Conservation (phyloP, 139 green algal genomes). For the Chlorella sorokiniana region DNA sequence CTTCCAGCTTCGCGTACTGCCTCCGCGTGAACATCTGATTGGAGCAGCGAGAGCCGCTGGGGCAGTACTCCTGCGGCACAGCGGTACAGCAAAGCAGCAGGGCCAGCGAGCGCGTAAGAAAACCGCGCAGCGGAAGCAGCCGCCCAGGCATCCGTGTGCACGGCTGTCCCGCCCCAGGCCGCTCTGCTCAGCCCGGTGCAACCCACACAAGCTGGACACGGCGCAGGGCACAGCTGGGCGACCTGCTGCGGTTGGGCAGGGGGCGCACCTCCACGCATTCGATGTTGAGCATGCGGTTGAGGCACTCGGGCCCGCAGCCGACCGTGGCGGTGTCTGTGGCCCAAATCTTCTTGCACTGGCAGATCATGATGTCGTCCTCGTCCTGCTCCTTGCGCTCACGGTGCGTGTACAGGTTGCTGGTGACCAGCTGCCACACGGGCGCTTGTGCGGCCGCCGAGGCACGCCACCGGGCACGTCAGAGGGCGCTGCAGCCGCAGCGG, state of each 20-base stretch:
- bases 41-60: constrained; percentile 85
- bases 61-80: constrained; percentile 81
- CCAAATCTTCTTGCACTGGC: constrained; percentile 73
- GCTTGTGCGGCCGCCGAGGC: neutral
- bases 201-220: no score
- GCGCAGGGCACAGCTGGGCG: no score
- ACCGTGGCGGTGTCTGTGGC: constrained; percentile 25
- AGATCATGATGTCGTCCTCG: constrained; percentile 96
- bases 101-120: neutral
- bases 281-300: constrained; percentile 95
- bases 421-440: constrained; percentile 87
- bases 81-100: neutral
- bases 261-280: constrained; percentile 81
- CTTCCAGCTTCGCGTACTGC: constrained; percentile 82
- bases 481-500: neutral
- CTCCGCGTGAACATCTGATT: constrained; percentile 92
- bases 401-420: constrained; percentile 83
- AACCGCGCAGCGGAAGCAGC: no score
- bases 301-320: constrained; percentile 89
- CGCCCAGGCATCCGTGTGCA: no score
- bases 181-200: no score
- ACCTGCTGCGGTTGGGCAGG: neutral
- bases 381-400: constrained; percentile 75
- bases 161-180: no score
- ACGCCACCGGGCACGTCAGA: neutral